These are phyloP conservation scores for Saccharomycopsis hybrid DNA, from an alignment of 1,139 yeast genomes.

Conservation along the genomic window DNA sequence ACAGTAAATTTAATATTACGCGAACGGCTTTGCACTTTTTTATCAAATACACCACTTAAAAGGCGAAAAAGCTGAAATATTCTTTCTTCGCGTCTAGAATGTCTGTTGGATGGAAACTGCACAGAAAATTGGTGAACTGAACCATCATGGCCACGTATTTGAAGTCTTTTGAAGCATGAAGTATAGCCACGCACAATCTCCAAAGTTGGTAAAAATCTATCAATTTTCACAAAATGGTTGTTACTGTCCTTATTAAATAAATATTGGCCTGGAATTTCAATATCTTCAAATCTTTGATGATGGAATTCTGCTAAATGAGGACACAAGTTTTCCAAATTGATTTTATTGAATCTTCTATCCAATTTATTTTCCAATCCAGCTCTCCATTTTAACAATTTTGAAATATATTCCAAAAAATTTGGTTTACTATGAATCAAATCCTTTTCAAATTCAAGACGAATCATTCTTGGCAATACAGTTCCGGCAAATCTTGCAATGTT, in stretches of 20 bases:
- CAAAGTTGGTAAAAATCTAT: slow-evolving; percentile 82
- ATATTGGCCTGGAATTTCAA: slow-evolving; percentile 97
- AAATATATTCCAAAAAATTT: slow-evolving; percentile 79
- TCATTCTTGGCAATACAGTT: slow-evolving; percentile 83
- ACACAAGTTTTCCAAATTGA: slow-evolving; percentile 82
- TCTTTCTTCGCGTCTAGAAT: slow-evolving; percentile 93
- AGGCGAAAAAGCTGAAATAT: slow-evolving; percentile 87
- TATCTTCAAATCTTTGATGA: slow-evolving; percentile 95
- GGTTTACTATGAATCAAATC: slow-evolving; percentile 89
- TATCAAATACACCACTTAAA: slow-evolving; percentile 71
- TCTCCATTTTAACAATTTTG: slow-evolving; percentile 84
- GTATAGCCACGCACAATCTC: slow-evolving; percentile 88
- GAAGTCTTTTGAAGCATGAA: slow-evolving; percentile 85
- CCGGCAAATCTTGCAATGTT: slow-evolving; percentile 89
- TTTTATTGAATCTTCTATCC: slow-evolving; percentile 72
- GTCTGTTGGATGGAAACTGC: slow-evolving; percentile 97
- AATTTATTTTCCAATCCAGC: slow-evolving; percentile 86
- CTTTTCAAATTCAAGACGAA: slow-evolving; percentile 83
- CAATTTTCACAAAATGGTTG: slow-evolving; percentile 84
- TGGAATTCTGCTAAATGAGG: slow-evolving; percentile 97
- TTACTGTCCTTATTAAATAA: slow-evolving; percentile 77
- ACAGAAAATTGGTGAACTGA: slow-evolving; percentile 88
- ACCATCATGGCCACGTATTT: slow-evolving; percentile 92
- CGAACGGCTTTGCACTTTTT: slow-evolving; percentile 82
- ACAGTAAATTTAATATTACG: slow-evolving; percentile 80